These are phyloP conservation scores for Sporothrix brunneoviolacea DNA, from an alignment of 2,329 filamentous ascomycete genomes.

Conservation along the genomic window DNA sequence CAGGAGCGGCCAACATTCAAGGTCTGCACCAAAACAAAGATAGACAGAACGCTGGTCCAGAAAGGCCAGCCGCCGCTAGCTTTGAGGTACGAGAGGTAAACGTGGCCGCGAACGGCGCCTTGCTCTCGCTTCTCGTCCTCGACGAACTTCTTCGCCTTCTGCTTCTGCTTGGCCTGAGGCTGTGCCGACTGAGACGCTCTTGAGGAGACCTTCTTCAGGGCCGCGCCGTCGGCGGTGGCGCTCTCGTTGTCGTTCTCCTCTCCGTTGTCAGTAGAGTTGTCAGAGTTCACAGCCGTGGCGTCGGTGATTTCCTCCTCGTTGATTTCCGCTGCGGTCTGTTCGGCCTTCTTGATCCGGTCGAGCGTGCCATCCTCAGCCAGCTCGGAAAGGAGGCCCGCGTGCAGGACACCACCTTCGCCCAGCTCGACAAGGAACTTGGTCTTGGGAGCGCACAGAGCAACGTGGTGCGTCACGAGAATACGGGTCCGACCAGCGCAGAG, in stretches of 20 bases:
- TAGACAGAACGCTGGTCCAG: slow-evolving; percentile 48
- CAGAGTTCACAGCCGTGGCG: slow-evolving; percentile 48
- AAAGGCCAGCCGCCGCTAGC: slow-evolving; percentile 57
- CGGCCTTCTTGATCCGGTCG: slow-evolving; percentile 50
- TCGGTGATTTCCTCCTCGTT: slow-evolving; percentile 38
- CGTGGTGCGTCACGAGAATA: slow-evolving; percentile 76
- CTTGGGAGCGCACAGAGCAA: slow-evolving; percentile 61
- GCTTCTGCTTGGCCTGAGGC: slow-evolving; percentile 31
- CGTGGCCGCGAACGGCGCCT: slow-evolving; percentile 58
- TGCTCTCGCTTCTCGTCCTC: slow-evolving; percentile 68
- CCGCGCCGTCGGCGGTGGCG: slow-evolving; percentile 39
- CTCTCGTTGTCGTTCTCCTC: slow-evolving; percentile 35
- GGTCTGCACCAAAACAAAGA: slow-evolving; percentile 50
- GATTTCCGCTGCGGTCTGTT: slow-evolving; percentile 39
- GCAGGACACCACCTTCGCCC: slow-evolving; percentile 58
- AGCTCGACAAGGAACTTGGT: slow-evolving; percentile 71
- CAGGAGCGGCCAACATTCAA: slow-evolving; percentile 53
- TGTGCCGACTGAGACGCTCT: slow-evolving; percentile 5
- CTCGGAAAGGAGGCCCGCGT: slow-evolving; percentile 61
- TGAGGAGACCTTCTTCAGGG: slow-evolving; percentile 15
- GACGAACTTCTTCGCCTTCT: slow-evolving; percentile 61
- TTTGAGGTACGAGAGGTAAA: slow-evolving; percentile 63
- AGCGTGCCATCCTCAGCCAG: slow-evolving; percentile 51
- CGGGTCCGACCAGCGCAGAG: slow-evolving; percentile 63
- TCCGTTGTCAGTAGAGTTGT: slow-evolving; percentile 22